Conservation (phyloP, 805 yeast species). For the Starmerella sp. region DNA sequence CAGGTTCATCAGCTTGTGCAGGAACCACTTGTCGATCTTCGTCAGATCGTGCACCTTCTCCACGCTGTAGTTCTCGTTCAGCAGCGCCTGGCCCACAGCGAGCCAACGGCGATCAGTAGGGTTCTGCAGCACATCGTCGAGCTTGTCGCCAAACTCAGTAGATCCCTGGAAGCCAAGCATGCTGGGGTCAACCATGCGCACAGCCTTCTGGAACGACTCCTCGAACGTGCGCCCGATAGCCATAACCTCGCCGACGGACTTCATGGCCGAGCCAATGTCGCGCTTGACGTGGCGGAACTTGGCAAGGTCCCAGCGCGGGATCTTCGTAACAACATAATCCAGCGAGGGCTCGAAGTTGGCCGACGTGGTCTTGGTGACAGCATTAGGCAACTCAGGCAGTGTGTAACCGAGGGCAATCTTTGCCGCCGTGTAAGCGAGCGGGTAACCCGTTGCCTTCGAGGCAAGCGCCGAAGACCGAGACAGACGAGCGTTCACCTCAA, state of each 20-base stretch:
- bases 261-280: constrained; percentile 91
- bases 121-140: constrained; percentile 82
- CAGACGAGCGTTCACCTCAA: constrained; percentile 93
- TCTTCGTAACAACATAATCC: constrained; percentile 92
- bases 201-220: constrained; percentile 95
- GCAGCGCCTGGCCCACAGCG: constrained; percentile 94
- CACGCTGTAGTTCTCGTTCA: constrained; percentile 83
- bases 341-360: constrained; percentile 96
- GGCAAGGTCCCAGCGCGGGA: constrained; percentile 96
- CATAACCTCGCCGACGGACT: constrained; percentile 99
- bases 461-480: constrained; percentile 97
- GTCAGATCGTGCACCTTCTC: constrained; percentile 85
- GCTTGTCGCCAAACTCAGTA: constrained; percentile 65
- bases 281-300: constrained; percentile 93
- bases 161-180: constrained; percentile 83
- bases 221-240: constrained; percentile 96
- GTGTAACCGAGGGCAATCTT: constrained; percentile 92
- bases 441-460: constrained; percentile 97
- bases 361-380: constrained; percentile 89
- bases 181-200: constrained; percentile 81
- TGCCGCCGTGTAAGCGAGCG: constrained; percentile 97
- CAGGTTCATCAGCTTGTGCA: constrained; percentile 83
- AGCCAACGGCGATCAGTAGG: constrained; percentile 96
- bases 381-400: constrained; percentile 88
- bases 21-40: constrained; percentile 93